phyloP scores from a whole-genome alignment of 768 basidiomycete species.

The Trametes cingulata region DNA sequence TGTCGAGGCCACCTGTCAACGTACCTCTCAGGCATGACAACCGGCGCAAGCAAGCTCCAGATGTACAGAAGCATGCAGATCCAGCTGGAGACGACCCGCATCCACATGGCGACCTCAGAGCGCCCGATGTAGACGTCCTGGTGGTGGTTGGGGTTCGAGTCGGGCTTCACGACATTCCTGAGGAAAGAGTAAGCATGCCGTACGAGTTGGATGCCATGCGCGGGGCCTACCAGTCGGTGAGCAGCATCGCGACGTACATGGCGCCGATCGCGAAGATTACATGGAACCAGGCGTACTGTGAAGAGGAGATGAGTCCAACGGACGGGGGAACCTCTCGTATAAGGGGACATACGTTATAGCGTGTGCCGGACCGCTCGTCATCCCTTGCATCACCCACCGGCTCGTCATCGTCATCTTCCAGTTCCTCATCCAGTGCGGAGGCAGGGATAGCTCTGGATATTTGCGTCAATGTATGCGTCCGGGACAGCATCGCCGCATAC shows the following conservation, averaged over 20 bases:
- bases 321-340: conserved; percentile 1
- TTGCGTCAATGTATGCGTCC: background rate
- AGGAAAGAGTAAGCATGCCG: background rate
- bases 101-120: conserved; percentile 99
- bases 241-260: conserved; percentile 97
- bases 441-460: conserved; percentile 80
- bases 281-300: conserved; percentile 98
- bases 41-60: conserved; percentile 88
- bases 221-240: conserved; percentile 91
- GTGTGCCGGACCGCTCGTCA: conserved; percentile 90
- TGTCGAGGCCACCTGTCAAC: conserved; percentile 27
- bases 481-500: conserved; percentile 22
- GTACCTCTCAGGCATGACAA: conserved; percentile 88
- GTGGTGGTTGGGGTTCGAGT: conserved; percentile 50
- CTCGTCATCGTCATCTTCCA: conserved; percentile 73
- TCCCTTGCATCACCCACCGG: conserved; percentile 80
- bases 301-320: conserved; percentile 1
- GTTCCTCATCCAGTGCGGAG: conserved; percentile 81
- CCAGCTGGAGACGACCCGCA: conserved; percentile 96
- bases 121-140: conserved; percentile 89
- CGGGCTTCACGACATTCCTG: conserved; percentile 73
- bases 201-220: background rate
- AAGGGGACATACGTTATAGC: conserved; percentile 78
- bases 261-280: conserved; percentile 93
- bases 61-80: conserved; percentile 83